phyloP scores from a whole-genome alignment of 2,329 filamentous ascomycete genomes.

The Exophiala xenobiotica region DNA sequence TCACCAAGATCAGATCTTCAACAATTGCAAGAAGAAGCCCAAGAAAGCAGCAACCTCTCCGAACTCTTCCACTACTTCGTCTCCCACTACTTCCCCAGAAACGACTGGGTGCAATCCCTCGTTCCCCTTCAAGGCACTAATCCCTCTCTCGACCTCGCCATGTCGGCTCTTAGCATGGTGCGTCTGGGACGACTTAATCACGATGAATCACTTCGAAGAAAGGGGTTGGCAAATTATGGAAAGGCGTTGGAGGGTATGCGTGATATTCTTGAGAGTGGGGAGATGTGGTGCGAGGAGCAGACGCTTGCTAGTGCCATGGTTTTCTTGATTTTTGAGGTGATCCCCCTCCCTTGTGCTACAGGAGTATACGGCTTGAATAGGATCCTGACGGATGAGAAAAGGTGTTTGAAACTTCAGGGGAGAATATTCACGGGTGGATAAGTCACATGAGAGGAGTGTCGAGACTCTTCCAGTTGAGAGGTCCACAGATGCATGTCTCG shows the following conservation, averaged over 20 bases:
- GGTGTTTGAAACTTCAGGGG: slow-evolving; percentile 9
- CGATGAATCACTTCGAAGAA: slow-evolving; percentile 7
- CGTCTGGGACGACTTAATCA: slow-evolving; percentile 10
- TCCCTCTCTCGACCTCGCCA: slow-evolving; percentile 12
- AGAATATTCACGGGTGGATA: slow-evolving; percentile 9
- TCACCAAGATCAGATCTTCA: no score
- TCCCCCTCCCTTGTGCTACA: neutral
- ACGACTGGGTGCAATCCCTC: slow-evolving; percentile 16
- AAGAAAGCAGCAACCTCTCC: no score
- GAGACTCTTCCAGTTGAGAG: slow-evolving; percentile 35
- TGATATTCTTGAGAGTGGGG: slow-evolving; percentile 10
- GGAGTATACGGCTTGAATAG: neutral
- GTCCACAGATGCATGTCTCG: slow-evolving; percentile 33
- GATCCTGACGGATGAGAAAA: slow-evolving; percentile 5
- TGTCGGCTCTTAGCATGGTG: slow-evolving; percentile 10
- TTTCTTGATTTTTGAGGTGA: slow-evolving; percentile 10
- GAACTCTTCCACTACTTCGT: no score
- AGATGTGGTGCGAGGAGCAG: slow-evolving; percentile 13
- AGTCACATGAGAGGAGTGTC: slow-evolving; percentile 12
- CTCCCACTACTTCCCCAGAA: no score
- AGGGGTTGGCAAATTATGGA: slow-evolving; percentile 17
- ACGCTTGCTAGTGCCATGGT: slow-evolving; percentile 17
- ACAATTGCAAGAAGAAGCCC: no score
- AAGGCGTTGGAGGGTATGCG: slow-evolving; percentile 10
- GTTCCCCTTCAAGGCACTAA: neutral